phyloP scores from a whole-genome alignment of 2,329 filamentous ascomycete genomes.

The Aureobasidium zeae region DNA sequence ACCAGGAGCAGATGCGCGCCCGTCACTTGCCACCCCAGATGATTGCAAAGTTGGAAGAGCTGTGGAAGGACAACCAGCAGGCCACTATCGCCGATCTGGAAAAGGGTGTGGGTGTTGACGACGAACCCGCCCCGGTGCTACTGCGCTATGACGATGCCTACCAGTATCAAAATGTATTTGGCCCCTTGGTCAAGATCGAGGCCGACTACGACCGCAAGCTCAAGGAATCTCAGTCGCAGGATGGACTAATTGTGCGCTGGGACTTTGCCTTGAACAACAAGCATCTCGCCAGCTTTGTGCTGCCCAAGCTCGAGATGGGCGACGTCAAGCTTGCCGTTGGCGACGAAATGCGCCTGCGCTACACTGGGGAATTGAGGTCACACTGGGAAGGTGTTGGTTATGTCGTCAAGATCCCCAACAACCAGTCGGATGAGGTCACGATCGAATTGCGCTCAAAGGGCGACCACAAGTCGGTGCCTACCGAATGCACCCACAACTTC shows the following conservation, averaged over 20 bases:
- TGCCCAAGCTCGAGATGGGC: conserved; percentile 93
- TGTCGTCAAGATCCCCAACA: conserved; percentile 98
- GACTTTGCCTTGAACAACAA: conserved; percentile 95
- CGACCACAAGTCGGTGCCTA: conserved; percentile 92
- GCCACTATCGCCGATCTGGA: conserved; percentile 88
- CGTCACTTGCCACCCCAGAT: conserved; percentile 87
- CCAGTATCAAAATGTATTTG: conserved; percentile 98
- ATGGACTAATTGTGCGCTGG: conserved; percentile 90
- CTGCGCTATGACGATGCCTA: conserved; percentile 94
- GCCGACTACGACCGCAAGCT: conserved; percentile 98
- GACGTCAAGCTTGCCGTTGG: conserved; percentile 97
- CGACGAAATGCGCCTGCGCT: conserved; percentile 95
- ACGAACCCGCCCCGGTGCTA: conserved; percentile 86
- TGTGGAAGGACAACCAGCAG: conserved; percentile 92
- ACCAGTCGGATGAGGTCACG: conserved; percentile 94
- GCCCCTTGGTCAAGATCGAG: conserved; percentile 95
- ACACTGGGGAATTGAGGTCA: conserved; percentile 84
- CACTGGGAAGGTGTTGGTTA: conserved; percentile 98
- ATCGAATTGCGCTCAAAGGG: conserved; percentile 89
- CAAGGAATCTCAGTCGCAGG: conserved; percentile 95
- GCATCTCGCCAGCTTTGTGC: conserved; percentile 86
- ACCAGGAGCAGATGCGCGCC: conserved; percentile 91
- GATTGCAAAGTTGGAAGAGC: conserved; percentile 91
- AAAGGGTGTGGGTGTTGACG: conserved; percentile 82
- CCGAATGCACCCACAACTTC: conserved; percentile 94